Evolutionary conservation across 169 alveolate species (phyloP).

Genomic region (Plasmodium malariae): DNA sequence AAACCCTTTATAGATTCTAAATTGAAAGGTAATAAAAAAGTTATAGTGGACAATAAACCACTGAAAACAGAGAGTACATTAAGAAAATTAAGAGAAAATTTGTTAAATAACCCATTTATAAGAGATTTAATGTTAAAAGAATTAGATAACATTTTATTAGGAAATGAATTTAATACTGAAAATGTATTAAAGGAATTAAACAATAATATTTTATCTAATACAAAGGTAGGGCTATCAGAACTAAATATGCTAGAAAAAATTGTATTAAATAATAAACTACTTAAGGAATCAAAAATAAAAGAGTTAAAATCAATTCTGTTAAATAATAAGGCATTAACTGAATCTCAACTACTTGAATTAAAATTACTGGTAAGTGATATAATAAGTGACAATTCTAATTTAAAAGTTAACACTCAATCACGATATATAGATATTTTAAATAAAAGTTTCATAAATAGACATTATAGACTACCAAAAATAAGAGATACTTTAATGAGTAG

Average conservation of each 20-base stretch:
- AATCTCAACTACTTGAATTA: neutral
- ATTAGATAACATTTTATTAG: slow-evolving; percentile 3
- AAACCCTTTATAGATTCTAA: neutral
- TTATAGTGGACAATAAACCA: neutral
- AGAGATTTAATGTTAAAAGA: neutral
- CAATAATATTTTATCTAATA: neutral
- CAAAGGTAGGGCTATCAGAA: neutral
- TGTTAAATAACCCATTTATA: neutral
- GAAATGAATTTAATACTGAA: neutral
- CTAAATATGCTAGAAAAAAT: slow-evolving; percentile 6
- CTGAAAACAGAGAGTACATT: neutral
- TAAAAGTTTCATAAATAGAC: neutral
- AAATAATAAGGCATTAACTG: neutral
- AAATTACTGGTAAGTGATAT: neutral
- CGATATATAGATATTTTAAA: neutral
- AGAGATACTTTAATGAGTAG: no score
- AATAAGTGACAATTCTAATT: neutral
- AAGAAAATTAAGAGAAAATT: neutral
- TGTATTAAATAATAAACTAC: neutral
- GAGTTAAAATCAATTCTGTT: slow-evolving; percentile 1
- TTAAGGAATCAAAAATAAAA: neutral
- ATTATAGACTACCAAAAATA: neutral
- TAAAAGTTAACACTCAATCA: neutral
- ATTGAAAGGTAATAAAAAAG: neutral
- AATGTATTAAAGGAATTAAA: neutral